Conservation (phyloP, 2,329 filamentous ascomycete species). For the Ceratocystis papillata region DNA sequence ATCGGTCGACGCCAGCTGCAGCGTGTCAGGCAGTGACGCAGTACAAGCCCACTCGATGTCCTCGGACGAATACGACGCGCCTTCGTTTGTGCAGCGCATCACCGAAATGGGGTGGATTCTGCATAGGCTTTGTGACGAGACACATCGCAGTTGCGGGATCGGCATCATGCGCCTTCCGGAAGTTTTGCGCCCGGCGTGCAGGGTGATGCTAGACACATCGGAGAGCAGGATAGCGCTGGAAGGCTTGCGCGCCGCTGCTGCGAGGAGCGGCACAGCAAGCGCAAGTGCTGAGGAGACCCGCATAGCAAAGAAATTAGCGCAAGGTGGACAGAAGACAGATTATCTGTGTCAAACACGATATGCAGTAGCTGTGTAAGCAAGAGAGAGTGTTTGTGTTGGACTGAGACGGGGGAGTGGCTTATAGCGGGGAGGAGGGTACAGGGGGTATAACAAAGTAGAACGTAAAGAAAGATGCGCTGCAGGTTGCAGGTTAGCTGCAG, state of each 20-base stretch:
- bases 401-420: too few relatives aligned
- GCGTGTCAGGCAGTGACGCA: conserved; percentile 47
- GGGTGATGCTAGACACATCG: conserved; percentile 63
- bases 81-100: conserved; percentile 84
- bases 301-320: background rate
- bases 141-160: conserved; percentile 68
- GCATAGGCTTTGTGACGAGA: conserved; percentile 54
- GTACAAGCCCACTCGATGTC: conserved; percentile 89
- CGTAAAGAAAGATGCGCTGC: too few relatives aligned
- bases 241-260: background rate
- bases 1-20: conserved; percentile 71
- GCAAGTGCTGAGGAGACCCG: conserved; percentile 1
- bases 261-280: background rate
- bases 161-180: conserved; percentile 63
- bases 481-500: background rate
- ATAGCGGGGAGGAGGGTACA: too few relatives aligned
- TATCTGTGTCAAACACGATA: background rate
- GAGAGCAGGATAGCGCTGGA: conserved; percentile 46
- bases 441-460: too few relatives aligned
- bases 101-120: conserved; percentile 51
- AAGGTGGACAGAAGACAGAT: background rate
- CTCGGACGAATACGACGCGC: conserved; percentile 63
- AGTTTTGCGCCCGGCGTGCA: conserved; percentile 56
- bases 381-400: background rate
- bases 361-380: background rate